Percentiles rank a stretch among this genome's conserved stretches.
Conservation (phyloP, 306 rosid genomes). For the Quercus gilva region DNA sequence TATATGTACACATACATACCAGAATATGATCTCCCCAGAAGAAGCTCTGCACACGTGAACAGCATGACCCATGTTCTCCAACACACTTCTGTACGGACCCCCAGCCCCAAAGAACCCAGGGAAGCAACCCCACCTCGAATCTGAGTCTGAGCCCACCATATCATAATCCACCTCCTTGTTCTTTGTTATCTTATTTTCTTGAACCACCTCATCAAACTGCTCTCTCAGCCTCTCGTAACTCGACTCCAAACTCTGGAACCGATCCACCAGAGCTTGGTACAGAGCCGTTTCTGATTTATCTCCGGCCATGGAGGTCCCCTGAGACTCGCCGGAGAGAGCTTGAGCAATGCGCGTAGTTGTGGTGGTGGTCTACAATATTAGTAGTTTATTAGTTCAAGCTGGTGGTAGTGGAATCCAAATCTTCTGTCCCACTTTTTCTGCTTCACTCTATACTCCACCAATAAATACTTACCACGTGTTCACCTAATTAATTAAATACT, state of each 20-base stretch:
- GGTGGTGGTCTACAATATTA: background rate
- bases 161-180: background rate
- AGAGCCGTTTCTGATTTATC: background rate
- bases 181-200: slow-evolving; percentile 2
- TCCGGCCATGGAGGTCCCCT: slow-evolving; percentile 36
- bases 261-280: slow-evolving; percentile 33
- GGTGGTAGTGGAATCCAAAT: too few relatives aligned
- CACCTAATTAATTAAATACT: too few relatives aligned
- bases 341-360: slow-evolving; percentile 31
- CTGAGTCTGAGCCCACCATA: slow-evolving; percentile 1
- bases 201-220: slow-evolving; percentile 38
- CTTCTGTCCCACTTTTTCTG: too few relatives aligned
- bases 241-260: slow-evolving; percentile 56
- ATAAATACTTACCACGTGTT: too few relatives aligned
- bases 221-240: slow-evolving; percentile 41
- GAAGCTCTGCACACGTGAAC: slow-evolving; percentile 49
- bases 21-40: slow-evolving; percentile 58
- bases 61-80: slow-evolving; percentile 64
- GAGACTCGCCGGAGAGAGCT: slow-evolving; percentile 24
- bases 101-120: slow-evolving; percentile 37
- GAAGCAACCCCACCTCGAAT: slow-evolving; percentile 17
- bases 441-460: too few relatives aligned
- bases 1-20: slow-evolving; percentile 24
- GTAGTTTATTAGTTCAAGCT: background rate
- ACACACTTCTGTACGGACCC: slow-evolving; percentile 41